Conservation (phyloP, 495 filamentous ascomycete genomes). For the Hypomontagnella submonticulosa region DNA sequence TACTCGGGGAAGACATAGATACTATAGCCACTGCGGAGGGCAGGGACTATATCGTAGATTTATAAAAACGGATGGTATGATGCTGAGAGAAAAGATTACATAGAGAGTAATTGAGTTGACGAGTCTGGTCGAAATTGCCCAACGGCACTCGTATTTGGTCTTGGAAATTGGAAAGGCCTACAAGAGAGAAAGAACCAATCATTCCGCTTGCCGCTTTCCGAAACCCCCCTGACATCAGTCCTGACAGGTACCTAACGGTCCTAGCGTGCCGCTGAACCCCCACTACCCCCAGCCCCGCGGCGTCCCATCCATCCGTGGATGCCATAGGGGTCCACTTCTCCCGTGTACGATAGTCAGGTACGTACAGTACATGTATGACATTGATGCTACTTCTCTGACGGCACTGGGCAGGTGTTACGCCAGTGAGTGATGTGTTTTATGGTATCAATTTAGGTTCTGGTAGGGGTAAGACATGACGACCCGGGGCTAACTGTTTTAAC, state of each 20-base stretch:
- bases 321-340: too few relatives aligned
- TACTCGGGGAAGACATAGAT: conserved; percentile 24
- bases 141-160: conserved; percentile 18
- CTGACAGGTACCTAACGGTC: conserved; percentile 29
- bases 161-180: conserved; percentile 30
- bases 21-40: background rate
- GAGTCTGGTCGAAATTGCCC: conserved; percentile 36
- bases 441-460: conserved; percentile 11
- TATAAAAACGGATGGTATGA: background rate
- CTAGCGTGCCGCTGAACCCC: conserved; percentile 16
- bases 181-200: conserved; percentile 30
- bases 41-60: background rate
- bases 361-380: too few relatives aligned
- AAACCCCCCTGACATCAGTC: conserved; percentile 27
- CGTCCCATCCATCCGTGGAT: too few relatives aligned
- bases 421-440: conserved; percentile 5
- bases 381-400: conserved; percentile 11
- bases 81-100: background rate
- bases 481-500: conserved; percentile 6
- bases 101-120: conserved; percentile 2
- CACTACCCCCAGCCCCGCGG: conserved; percentile 1
- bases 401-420: conserved; percentile 19
- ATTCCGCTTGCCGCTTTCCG: conserved; percentile 41
- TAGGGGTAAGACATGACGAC: conserved; percentile 19
- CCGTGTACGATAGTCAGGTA: too few relatives aligned